Evolutionary conservation across 129 eudicot species (phyloP), one percentile per base, ranked within the genome.

Genomic region (Mikania micrantha): DNA sequence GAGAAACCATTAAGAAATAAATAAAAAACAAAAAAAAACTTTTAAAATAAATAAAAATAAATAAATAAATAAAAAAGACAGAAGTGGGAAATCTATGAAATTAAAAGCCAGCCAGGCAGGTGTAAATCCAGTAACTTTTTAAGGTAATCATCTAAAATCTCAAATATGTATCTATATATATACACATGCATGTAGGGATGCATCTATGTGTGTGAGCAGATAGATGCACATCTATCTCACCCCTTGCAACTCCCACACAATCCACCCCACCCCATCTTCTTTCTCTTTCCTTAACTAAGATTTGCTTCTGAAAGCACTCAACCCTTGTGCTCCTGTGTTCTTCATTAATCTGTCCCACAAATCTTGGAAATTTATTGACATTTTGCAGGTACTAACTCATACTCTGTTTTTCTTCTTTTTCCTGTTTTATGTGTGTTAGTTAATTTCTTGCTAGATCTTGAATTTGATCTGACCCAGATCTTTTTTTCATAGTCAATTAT

Each of bases 41-140:
- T 52, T 70, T 41, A 38, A 36, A 12, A 31, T 22, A 15, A 21
- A 40, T 42, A 12, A 64, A 13, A 7, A n/a, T 32, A 3, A 69
- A 4, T 52, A 69, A 21, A 69, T 7, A 16, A 48, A 2, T 21
- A 54, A 24, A 35, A 2, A 40, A 66, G 7, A 9, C 11, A 11
- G 34, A 63, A 62, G 56, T 56, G 62, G 63, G 36, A 39, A 64
- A 71, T 68, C 20, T 47, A 25, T 45, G 36, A 71, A 71, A 56
- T 62, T 60, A 70, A 77, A 50, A 60, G 83, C 74, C 83, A 78
- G 69, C 83, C 48, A 45, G 34, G 69, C 76, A 70, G 77, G 77
- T 62, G 75, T 66, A 61, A 75, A 67, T 50, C 53, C 70, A 62
- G 77, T 74, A 67, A 72, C 67, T 70, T 78, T 70, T 74, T 70